A percentile compares a stretch with the other conserved stretches of the same genome.
These are phyloP conservation scores for Pseudonectria buxi DNA, from an alignment of 2,329 filamentous ascomycete genomes.

Conservation along the genomic window DNA sequence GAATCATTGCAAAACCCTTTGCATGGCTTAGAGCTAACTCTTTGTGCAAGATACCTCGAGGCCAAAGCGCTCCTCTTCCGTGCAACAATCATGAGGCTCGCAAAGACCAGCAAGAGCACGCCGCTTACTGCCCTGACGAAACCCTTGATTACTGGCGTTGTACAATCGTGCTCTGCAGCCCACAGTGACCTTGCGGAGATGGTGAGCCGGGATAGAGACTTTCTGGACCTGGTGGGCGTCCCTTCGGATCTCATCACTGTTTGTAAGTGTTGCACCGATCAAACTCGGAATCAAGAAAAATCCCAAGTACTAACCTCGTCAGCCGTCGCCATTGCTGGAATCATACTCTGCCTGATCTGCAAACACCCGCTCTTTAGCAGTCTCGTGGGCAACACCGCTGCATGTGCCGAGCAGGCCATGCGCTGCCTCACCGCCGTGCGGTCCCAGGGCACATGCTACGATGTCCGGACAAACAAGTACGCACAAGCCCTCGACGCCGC, in stretches of 20 bases:
- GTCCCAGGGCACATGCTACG: slow-evolving; percentile 9
- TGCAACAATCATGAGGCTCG: slow-evolving; percentile 17
- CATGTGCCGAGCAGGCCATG: slow-evolving; percentile 12
- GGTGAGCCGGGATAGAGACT: slow-evolving; percentile 14
- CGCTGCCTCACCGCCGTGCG: slow-evolving; percentile 17
- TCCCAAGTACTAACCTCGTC: slow-evolving; percentile 1
- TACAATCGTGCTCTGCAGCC: slow-evolving; percentile 15
- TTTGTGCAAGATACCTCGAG: slow-evolving; percentile 13
- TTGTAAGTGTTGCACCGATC: slow-evolving; percentile 9
- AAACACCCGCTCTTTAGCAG: slow-evolving; percentile 16
- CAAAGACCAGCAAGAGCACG: slow-evolving; percentile 2
- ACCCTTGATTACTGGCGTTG: slow-evolving; percentile 13
- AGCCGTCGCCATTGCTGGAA: slow-evolving; percentile 18
- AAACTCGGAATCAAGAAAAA: no score
- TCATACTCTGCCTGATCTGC: slow-evolving; percentile 17
- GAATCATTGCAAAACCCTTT: background rate
- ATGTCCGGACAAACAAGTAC: slow-evolving; percentile 12
- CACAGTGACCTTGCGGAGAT: slow-evolving; percentile 19
- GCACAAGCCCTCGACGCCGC: slow-evolving; percentile 11
- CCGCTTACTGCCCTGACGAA: slow-evolving; percentile 10
- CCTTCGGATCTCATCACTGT: slow-evolving; percentile 15
- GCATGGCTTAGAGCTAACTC: slow-evolving; percentile 3
- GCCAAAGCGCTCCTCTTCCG: slow-evolving; percentile 16
- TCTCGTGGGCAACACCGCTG: slow-evolving; percentile 11
- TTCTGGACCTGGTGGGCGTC: slow-evolving; percentile 14